These are phyloP conservation scores for Russula griseocarnosa DNA, from an alignment of 768 basidiomycete species.

Conservation along the genomic window DNA sequence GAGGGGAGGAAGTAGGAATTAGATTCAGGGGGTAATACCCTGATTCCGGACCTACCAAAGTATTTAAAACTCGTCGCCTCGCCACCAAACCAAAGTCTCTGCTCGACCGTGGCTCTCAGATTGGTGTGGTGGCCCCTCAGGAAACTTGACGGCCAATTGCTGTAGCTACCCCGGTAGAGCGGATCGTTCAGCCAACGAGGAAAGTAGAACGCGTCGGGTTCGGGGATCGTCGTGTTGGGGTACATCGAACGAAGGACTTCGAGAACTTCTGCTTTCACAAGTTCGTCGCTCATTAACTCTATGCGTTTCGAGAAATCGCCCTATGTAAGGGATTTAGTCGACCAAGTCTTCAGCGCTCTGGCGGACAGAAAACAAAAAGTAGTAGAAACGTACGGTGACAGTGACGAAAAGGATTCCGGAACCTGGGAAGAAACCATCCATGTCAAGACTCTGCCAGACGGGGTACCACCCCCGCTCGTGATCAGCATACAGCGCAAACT, in stretches of 20 bases:
- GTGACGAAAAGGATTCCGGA: constrained; percentile 56
- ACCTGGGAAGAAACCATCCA: constrained; percentile 53
- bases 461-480: constrained; percentile 57
- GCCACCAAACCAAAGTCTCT: constrained; percentile 57
- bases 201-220: constrained; percentile 53
- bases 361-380: no score
- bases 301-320: constrained; percentile 60
- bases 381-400: constrained; percentile 39
- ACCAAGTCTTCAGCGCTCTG: not conserved
- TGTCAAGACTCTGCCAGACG: constrained; percentile 64
- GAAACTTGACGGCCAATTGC: constrained; percentile 67
- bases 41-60: constrained; percentile 45
- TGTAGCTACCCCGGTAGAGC: constrained; percentile 56
- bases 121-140: constrained; percentile 52
- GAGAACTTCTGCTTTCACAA: constrained; percentile 53
- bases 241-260: constrained; percentile 57
- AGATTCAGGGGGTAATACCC: not conserved
- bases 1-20: no score
- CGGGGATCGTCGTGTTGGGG: constrained; percentile 48
- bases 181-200: constrained; percentile 53
- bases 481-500: constrained; percentile 59
- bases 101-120: constrained; percentile 49
- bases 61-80: constrained; percentile 57
- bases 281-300: constrained; percentile 45
- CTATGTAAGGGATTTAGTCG: constrained; percentile 36